Conservation (phyloP, 208 protist species). For the Acanthamoeba castellanii region DNA sequence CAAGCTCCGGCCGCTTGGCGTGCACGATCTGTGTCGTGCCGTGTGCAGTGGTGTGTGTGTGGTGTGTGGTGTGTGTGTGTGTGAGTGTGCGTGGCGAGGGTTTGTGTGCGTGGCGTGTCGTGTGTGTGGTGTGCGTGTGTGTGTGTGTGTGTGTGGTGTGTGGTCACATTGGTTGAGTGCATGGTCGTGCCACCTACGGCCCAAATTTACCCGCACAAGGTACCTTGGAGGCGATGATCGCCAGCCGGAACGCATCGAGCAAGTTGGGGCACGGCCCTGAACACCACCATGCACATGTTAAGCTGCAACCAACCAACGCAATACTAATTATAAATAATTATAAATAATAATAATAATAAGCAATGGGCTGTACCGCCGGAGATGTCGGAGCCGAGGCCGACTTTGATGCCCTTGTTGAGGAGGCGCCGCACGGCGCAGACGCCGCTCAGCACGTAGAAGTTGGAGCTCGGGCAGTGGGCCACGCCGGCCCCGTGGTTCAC, state of each 20-base stretch:
- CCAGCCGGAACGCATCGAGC: constrained; percentile 77
- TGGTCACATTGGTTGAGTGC: no score
- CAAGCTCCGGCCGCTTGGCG: neutral
- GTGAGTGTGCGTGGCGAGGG: neutral
- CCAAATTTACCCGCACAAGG: no score
- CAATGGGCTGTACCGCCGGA: constrained; percentile 77
- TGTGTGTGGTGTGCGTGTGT: constrained; percentile 71
- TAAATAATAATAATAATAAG: no score
- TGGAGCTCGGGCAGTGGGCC: constrained; percentile 84
- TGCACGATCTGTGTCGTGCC: neutral
- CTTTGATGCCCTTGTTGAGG: constrained; percentile 79
- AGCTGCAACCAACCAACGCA: neutral
- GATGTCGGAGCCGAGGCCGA: constrained; percentile 87
- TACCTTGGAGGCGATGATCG: constrained; percentile 80
- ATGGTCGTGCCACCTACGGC: neutral
- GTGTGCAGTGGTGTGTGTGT: no score
- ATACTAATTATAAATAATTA: no score
- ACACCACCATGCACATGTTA: neutral
- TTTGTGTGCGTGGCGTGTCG: constrained; percentile 14
- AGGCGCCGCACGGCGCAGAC: constrained; percentile 62
- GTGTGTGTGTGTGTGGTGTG: constrained; percentile 44
- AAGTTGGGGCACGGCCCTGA: constrained; percentile 76
- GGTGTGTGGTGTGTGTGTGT: constrained; percentile 63
- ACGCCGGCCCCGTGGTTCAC: constrained; percentile 17
- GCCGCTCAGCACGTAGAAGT: constrained; percentile 83